Percentiles rank a stretch among this genome's conserved stretches.
Conservation (phyloP, 208 protist genomes). For the Angomonas deanei region DNA sequence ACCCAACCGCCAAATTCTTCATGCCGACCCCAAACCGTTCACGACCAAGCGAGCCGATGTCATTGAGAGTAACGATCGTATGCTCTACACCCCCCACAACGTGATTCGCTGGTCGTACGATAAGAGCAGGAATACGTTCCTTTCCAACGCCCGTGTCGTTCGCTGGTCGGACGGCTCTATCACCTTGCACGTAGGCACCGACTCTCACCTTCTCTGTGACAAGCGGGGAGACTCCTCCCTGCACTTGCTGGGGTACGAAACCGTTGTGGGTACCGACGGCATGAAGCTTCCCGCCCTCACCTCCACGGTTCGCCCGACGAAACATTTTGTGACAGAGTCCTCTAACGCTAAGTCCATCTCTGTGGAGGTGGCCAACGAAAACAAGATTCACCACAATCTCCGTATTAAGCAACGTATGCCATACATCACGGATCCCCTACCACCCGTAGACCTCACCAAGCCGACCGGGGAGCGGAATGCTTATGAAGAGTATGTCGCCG, state of each 20-base stretch:
- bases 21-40: constrained; percentile 77
- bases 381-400: constrained; percentile 25
- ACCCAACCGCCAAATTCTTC: constrained; percentile 75
- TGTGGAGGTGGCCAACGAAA: constrained; percentile 61
- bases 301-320: constrained; percentile 31
- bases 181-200: constrained; percentile 76
- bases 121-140: constrained; percentile 23
- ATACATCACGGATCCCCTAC: constrained; percentile 37
- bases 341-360: constrained; percentile 63
- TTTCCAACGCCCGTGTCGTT: constrained; percentile 79
- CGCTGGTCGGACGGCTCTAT: constrained; percentile 78
- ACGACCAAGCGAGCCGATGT: constrained; percentile 31
- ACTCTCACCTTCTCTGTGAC: constrained; percentile 46
- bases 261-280: constrained; percentile 32
- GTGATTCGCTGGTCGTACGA: constrained; percentile 72
- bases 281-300: constrained; percentile 48
- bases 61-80: constrained; percentile 59
- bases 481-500: constrained; percentile 69
- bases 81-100: constrained; percentile 80
- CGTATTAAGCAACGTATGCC: constrained; percentile 29
- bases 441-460: constrained; percentile 63
- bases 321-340: constrained; percentile 60
- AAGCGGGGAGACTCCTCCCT: constrained; percentile 46
- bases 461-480: constrained; percentile 33
- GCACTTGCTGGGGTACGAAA: constrained; percentile 48